phyloP scores from a whole-genome alignment of 1,139 yeast genomes.

The Keqinozyma sinolaborantium region DNA sequence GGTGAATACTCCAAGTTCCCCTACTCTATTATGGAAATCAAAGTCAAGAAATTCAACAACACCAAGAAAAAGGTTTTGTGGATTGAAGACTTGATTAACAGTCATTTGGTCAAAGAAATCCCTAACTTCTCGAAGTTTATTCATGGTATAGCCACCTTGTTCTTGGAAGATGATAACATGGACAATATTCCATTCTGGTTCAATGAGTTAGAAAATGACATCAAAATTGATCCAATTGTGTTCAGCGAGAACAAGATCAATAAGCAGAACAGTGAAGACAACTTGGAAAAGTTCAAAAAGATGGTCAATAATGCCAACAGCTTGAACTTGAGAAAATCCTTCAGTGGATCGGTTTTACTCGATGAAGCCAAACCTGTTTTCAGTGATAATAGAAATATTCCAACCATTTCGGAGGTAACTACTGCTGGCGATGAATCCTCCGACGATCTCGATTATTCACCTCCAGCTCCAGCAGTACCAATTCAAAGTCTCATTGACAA shows the following conservation, averaged over 20 bases:
- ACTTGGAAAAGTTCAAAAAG: constrained; percentile 40
- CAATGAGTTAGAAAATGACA: constrained; percentile 80
- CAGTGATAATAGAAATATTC: constrained; percentile 4
- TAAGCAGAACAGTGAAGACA: constrained; percentile 35
- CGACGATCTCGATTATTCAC: constrained; percentile 38
- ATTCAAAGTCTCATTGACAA: constrained; percentile 18
- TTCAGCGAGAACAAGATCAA: constrained; percentile 37
- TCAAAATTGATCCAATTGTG: constrained; percentile 71
- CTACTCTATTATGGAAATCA: constrained; percentile 86
- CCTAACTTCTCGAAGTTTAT: constrained; percentile 88
- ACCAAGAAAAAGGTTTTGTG: constrained; percentile 55
- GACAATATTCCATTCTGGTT: constrained; percentile 94
- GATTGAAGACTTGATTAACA: constrained; percentile 82
- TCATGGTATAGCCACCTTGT: constrained; percentile 86
- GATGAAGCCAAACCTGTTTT: constrained; percentile 5
- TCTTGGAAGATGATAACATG: constrained; percentile 84
- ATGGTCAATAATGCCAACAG: constrained; percentile 35
- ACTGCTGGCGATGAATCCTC: constrained; percentile 28
- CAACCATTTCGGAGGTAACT: constrained; percentile 2
- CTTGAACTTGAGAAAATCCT: constrained; percentile 33
- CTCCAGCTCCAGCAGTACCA: constrained; percentile 9
- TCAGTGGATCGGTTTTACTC: constrained; percentile 34
- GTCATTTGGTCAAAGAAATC: constrained; percentile 84
- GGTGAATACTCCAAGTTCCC: constrained; percentile 90
- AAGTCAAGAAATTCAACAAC: constrained; percentile 52